phyloP scores from a whole-genome alignment of 2,329 filamentous ascomycete genomes.

The Lachnellula hyalina region DNA sequence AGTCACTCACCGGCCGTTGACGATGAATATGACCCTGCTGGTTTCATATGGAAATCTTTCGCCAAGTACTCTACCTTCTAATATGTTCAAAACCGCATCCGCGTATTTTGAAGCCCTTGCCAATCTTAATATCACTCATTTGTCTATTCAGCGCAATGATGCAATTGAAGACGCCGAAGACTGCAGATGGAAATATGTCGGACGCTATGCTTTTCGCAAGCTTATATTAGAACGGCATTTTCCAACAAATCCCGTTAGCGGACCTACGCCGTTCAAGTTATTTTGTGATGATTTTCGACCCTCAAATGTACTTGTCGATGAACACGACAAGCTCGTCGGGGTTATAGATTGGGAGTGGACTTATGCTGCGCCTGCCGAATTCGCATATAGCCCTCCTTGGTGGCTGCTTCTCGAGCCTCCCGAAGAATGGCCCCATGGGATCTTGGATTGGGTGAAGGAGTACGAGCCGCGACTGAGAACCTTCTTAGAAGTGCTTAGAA shows the following conservation, averaged over 20 bases:
- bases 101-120: not conserved
- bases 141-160: not conserved
- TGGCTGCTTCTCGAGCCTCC: conserved; percentile 32
- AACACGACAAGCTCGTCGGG: conserved; percentile 10
- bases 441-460: no score
- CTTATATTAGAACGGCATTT: no score
- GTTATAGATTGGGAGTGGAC: conserved; percentile 37
- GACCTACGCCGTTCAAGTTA: conserved; percentile 12
- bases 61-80: no score
- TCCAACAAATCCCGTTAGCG: no score
- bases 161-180: not conserved
- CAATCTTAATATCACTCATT: not conserved
- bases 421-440: no score
- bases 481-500: no score
- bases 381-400: conserved; percentile 33
- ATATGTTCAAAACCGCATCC: no score
- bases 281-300: conserved; percentile 33
- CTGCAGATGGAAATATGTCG: not conserved
- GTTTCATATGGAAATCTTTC: no score
- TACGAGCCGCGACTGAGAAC: no score
- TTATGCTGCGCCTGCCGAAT: conserved; percentile 32
- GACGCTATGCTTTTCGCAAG: not conserved
- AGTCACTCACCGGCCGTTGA: no score
- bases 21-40: no score
- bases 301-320: conserved; percentile 31